phyloP scores from a whole-genome alignment of 495 filamentous ascomycete species.

The Peziza echinospora region DNA sequence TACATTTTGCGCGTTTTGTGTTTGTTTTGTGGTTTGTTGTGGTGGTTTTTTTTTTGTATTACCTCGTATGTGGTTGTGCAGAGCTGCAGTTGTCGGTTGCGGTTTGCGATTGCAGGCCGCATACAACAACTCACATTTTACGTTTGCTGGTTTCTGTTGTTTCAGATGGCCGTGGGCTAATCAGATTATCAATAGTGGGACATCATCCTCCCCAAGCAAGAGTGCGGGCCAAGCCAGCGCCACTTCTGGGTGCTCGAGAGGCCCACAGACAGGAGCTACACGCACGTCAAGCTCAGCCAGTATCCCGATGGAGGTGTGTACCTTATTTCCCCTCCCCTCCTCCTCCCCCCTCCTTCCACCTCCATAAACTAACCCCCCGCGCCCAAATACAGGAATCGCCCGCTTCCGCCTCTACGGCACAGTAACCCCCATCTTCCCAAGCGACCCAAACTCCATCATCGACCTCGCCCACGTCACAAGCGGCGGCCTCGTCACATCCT shows the following conservation, averaged over 20 bases:
- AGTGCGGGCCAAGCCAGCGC: slow-evolving; percentile 54
- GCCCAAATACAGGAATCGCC: too few relatives aligned
- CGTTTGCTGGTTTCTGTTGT: too few relatives aligned
- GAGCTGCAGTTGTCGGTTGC: too few relatives aligned
- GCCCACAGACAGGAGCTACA: slow-evolving; percentile 43
- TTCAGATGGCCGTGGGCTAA: too few relatives aligned
- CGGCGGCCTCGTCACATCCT: slow-evolving; percentile 52
- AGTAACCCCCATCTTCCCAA: slow-evolving; percentile 49
- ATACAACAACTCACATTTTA: too few relatives aligned
- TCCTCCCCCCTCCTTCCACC: background rate
- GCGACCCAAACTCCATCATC: slow-evolving; percentile 38
- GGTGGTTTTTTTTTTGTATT: too few relatives aligned
- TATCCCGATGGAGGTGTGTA: slow-evolving; percentile 74
- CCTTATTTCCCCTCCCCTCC: background rate
- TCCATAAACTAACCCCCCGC: background rate
- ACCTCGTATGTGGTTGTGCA: too few relatives aligned
- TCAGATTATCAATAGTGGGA: too few relatives aligned
- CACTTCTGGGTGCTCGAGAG: slow-evolving; percentile 54
- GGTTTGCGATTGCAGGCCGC: too few relatives aligned
- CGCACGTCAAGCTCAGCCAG: slow-evolving; percentile 72
- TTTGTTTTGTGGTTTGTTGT: too few relatives aligned
- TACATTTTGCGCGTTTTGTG: too few relatives aligned
- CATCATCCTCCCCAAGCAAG: slow-evolving; percentile 42
- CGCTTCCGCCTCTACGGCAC: slow-evolving; percentile 63
- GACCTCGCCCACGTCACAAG: slow-evolving; percentile 68